These are phyloP conservation scores for Theobroma grandiflorum DNA, from an alignment of 441 rosid species.

Conservation along the genomic window DNA sequence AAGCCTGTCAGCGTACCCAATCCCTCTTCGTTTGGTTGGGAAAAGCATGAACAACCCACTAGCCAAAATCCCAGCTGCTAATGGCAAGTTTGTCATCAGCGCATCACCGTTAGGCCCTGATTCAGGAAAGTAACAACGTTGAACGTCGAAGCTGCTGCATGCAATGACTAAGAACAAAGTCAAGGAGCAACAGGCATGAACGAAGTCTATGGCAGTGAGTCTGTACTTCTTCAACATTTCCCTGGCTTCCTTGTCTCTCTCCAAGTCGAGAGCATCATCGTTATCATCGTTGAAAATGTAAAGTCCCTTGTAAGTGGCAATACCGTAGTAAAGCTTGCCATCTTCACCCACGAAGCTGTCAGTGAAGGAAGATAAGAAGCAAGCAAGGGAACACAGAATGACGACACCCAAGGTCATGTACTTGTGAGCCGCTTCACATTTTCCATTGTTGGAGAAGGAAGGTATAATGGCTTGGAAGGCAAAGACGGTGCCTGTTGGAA, in stretches of 20 bases:
- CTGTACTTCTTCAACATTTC: conserved; percentile 15
- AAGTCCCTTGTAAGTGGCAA: conserved; percentile 48
- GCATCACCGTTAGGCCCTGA: conserved; percentile 30
- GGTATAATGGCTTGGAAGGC: conserved; percentile 49
- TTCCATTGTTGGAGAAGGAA: conserved; percentile 50
- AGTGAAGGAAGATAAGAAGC: conserved; percentile 62
- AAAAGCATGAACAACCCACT: conserved; percentile 52
- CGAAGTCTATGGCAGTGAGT: conserved; percentile 40
- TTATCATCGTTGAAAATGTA: conserved; percentile 39
- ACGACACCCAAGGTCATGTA: conserved; percentile 39
- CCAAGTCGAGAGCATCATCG: not conserved
- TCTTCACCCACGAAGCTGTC: conserved; percentile 46
- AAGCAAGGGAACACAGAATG: conserved; percentile 32
- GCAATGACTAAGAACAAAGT: conserved; percentile 61
- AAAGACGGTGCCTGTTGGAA: conserved; percentile 55
- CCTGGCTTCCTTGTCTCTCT: not conserved
- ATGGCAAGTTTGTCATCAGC: conserved; percentile 41
- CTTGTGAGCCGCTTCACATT: conserved; percentile 33
- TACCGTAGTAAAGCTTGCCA: conserved; percentile 46
- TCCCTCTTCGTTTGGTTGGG: conserved; percentile 57
- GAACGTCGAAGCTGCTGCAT: conserved; percentile 43
- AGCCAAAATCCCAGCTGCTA: conserved; percentile 44
- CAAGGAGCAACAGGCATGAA: conserved; percentile 52
- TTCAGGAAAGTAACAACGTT: conserved; percentile 44
- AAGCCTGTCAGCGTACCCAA: conserved; percentile 41